A percentile compares a stretch with the other conserved stretches of the same genome.
Conservation (phyloP, 2,329 filamentous ascomycete species). For the Cordyceps javanica region DNA sequence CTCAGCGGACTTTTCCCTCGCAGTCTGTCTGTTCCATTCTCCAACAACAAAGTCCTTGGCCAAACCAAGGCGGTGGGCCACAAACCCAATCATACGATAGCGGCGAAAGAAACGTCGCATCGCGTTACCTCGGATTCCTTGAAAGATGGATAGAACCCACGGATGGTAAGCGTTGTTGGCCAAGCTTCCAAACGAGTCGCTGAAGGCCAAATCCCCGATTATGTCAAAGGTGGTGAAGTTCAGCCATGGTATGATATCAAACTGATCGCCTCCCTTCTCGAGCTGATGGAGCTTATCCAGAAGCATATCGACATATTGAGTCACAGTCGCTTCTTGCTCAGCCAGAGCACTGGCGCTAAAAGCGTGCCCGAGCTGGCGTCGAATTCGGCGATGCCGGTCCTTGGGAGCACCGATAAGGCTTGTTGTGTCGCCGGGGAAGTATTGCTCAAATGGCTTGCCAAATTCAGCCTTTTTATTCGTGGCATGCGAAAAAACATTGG, state of each 20-base stretch:
- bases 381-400: constrained; percentile 17
- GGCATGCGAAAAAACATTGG: constrained; percentile 24
- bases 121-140: constrained; percentile 7
- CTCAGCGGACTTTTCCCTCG: constrained; percentile 18
- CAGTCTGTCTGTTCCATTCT: neutral
- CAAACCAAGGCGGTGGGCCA: neutral
- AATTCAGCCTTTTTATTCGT: constrained; percentile 17
- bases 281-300: constrained; percentile 18
- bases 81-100: neutral
- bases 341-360: constrained; percentile 26
- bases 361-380: constrained; percentile 23
- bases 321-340: constrained; percentile 25
- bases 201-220: constrained; percentile 36
- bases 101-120: constrained; percentile 13
- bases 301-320: constrained; percentile 22
- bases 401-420: constrained; percentile 15
- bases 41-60: neutral
- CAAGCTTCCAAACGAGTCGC: constrained; percentile 33
- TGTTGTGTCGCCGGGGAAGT: constrained; percentile 11
- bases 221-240: constrained; percentile 36
- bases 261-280: constrained; percentile 16
- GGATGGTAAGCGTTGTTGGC: constrained; percentile 23
- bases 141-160: constrained; percentile 21
- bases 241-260: constrained; percentile 26
- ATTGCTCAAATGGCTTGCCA: constrained; percentile 9